These are phyloP conservation scores for Hevea brasiliensis DNA, from an alignment of 345 rosid species.

Conservation along the genomic window DNA sequence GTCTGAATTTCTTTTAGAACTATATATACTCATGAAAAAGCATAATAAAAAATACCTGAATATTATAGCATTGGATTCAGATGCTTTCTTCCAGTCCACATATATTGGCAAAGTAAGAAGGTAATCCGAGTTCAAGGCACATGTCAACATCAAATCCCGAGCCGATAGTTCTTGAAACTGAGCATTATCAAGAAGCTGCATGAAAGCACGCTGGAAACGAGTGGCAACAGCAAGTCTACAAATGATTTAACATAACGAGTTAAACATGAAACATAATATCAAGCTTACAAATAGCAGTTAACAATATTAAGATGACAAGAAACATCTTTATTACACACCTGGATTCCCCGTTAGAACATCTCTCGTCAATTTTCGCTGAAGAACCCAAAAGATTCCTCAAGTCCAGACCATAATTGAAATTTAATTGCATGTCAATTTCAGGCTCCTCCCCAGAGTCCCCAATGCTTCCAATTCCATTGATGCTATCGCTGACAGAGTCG, in stretches of 20 bases:
- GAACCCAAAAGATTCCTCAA: constrained; percentile 53
- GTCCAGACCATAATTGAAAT: constrained; percentile 46
- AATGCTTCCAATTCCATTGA: constrained; percentile 27
- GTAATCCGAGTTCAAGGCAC: constrained; percentile 86
- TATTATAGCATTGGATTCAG: constrained; percentile 83
- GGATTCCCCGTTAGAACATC: constrained; percentile 36
- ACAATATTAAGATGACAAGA: neutral
- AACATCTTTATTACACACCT: constrained; percentile 30
- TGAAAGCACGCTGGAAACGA: constrained; percentile 87
- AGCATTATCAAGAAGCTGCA: constrained; percentile 82
- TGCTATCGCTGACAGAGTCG: constrained; percentile 13
- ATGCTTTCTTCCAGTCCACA: constrained; percentile 89
- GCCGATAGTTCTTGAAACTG: constrained; percentile 92
- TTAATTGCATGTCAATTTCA: constrained; percentile 24
- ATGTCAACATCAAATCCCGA: constrained; percentile 77
- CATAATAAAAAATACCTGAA: constrained; percentile 52
- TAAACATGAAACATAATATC: neutral
- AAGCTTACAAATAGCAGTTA: neutral
- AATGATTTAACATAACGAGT: constrained; percentile 14
- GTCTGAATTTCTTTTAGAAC: neutral
- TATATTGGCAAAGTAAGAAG: constrained; percentile 87
- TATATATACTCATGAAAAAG: neutral
- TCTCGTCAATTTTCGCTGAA: constrained; percentile 36
- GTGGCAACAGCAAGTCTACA: constrained; percentile 74
- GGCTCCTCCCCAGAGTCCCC: constrained; percentile 27